Base-by-base conservation (phyloP, 306 rosid genomes). In the Cyclanthera cordifolia region DNA sequence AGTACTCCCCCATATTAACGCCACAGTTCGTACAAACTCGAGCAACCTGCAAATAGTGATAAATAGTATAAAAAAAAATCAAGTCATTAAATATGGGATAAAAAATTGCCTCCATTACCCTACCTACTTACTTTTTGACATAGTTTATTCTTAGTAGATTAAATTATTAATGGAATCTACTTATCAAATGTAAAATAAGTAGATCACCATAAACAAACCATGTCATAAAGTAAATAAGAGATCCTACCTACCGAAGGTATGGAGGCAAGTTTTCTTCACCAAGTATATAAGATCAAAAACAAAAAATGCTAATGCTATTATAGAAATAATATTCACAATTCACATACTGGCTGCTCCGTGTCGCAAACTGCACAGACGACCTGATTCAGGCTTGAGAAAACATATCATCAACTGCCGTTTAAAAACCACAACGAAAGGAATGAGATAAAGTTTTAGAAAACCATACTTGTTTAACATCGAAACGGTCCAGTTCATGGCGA, bases 11-110 rank as follows among this genome's bases (percentile, higher is more conserved):
- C 97, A 90, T 86, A 77, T 70, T 85, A 66, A 94, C 85, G 27
- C 99, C 97, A 64, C 99, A 94, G 73, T 94, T 94, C 4, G 94
- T 88, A 70, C 99, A 94, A 78, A 83, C 85, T 86, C 80, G 87
- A 74, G 95, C 86, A 79, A 70, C 87, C 99, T 94, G 52, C 64
- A 60, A 66, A 75, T 68, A 61, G 46, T 57, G 12, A 76, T 66
- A 20, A 51, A 28, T 20, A 32, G 24, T 17, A 73, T 34, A 16
- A 65, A 27, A 11, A 54, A 28, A 68, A 46, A 27, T 16, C 57
- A 3, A 46, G 37, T 16, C 57, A 3, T 34, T 34, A 4, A 34
- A 5, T 34, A 8, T 34, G n/a, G 9, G 4, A 0, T 7, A 52
- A 52, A 50, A 20, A 16, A n/a, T 3, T 30, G 20, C 66, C 46